phyloP scores from a whole-genome alignment of 2,329 filamentous ascomycete species.

The Scedosporium aurantiacum region DNA sequence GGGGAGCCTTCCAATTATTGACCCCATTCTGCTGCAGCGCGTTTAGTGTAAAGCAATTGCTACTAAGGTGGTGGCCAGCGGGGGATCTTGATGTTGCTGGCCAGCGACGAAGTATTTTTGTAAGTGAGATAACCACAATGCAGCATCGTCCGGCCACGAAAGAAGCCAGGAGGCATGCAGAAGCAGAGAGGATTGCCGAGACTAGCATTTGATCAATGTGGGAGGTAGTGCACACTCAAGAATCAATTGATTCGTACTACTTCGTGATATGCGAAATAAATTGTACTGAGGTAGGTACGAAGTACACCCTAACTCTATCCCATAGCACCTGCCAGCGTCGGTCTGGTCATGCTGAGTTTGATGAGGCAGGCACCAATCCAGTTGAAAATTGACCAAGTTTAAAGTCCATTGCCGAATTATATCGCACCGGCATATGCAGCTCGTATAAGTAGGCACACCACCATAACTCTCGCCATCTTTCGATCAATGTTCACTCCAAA shows the following conservation, averaged over 20 bases:
- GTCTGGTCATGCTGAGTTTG: not conserved
- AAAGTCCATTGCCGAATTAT: not conserved
- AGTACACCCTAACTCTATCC: too few relatives aligned
- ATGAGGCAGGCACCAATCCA: not conserved
- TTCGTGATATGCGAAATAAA: not conserved
- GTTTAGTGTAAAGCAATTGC: too few relatives aligned
- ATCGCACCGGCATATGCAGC: not conserved
- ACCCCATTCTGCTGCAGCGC: too few relatives aligned
- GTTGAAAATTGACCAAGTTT: not conserved
- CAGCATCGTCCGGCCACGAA: not conserved
- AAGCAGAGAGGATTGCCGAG: not conserved
- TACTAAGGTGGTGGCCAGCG: too few relatives aligned
- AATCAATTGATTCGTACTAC: not conserved
- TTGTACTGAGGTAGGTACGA: too few relatives aligned
- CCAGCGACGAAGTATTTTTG: not conserved
- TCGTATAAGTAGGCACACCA: not conserved
- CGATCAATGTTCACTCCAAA: not conserved
- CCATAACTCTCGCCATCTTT: not conserved
- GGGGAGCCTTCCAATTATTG: too few relatives aligned
- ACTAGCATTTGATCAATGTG: not conserved
- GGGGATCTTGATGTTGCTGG: not conserved
- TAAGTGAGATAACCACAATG: not conserved
- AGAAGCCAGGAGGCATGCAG: not conserved
- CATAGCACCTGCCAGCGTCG: not conserved
- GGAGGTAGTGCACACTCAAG: not conserved